Evolutionary conservation across 495 filamentous ascomycete species (phyloP).

Genomic region (Cudoniella acicularis): DNA sequence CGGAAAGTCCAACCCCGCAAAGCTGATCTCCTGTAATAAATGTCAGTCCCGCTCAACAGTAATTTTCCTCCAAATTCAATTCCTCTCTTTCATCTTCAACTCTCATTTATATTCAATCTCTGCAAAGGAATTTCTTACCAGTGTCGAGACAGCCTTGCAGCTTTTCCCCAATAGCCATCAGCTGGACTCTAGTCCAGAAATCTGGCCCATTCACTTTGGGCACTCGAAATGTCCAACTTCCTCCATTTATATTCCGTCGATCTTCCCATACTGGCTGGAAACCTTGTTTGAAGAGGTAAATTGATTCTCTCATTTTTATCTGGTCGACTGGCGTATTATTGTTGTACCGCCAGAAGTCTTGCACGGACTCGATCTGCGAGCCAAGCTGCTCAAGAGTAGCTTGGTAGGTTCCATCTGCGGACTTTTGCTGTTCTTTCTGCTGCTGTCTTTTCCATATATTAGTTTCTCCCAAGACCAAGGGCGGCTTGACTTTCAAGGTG

Average conservation of each 20-base stretch:
- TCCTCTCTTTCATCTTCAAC: no score
- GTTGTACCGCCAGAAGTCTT: slow-evolving; percentile 84
- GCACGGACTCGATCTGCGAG: slow-evolving; percentile 66
- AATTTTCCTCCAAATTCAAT: no score
- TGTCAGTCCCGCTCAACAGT: neutral
- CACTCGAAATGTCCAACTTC: slow-evolving; percentile 84
- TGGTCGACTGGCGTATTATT: slow-evolving; percentile 80
- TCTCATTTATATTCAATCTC: neutral
- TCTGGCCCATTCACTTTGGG: slow-evolving; percentile 66
- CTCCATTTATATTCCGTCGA: slow-evolving; percentile 72
- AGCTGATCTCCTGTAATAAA: slow-evolving; percentile 65
- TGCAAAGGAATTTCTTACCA: slow-evolving; percentile 41
- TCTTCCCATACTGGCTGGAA: slow-evolving; percentile 91
- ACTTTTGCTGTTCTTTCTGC: slow-evolving; percentile 38
- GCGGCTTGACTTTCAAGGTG: no score
- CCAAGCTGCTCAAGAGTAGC: slow-evolving; percentile 64
- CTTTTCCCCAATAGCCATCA: slow-evolving; percentile 82
- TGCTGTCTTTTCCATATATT: slow-evolving; percentile 29
- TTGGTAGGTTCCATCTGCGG: slow-evolving; percentile 48
- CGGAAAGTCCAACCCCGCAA: slow-evolving; percentile 67
- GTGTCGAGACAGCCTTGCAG: slow-evolving; percentile 71
- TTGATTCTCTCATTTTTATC: slow-evolving; percentile 73
- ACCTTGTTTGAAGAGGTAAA: slow-evolving; percentile 85
- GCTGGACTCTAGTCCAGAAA: slow-evolving; percentile 75
- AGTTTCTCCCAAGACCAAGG: slow-evolving; percentile 6